A percentile compares a stretch with the other conserved stretches of the same genome.
Conservation (phyloP, 345 rosid species). For the Eucalyptus lansdowneana region DNA sequence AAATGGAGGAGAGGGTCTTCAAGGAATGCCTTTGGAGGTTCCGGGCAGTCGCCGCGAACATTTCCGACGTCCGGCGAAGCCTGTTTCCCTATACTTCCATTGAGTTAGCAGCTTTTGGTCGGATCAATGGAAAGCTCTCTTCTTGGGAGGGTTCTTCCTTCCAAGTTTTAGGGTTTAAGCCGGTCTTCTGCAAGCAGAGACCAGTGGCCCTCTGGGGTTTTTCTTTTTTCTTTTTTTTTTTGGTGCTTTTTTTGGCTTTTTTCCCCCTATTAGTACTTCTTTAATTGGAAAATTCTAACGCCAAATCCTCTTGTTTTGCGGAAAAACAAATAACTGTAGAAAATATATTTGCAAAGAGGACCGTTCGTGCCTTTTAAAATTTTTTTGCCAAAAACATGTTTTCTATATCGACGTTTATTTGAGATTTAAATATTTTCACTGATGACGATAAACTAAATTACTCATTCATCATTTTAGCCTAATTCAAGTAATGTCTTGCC, state of each 20-base stretch:
- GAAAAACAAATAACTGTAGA: background rate
- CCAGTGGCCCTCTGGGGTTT: background rate
- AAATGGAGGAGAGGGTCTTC: slow-evolving; percentile 30
- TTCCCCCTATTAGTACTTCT: background rate
- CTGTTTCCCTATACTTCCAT: background rate
- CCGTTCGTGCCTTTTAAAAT: background rate
- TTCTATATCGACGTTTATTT: background rate
- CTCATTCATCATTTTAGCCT: background rate
- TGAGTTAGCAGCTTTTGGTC: background rate
- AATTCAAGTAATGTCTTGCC: background rate
- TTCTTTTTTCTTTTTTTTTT: background rate
- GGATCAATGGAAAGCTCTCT: background rate
- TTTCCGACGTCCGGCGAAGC: background rate
- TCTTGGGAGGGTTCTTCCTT: background rate
- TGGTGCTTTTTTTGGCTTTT: background rate
- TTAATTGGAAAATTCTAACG: background rate
- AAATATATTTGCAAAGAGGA: background rate
- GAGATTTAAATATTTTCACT: rapidly evolving
- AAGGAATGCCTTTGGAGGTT: slow-evolving; percentile 28
- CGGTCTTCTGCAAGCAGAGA: background rate
- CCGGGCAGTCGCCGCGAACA: slow-evolving; percentile 40
- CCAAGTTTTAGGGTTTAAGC: slow-evolving; percentile 5
- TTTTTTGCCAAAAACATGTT: background rate
- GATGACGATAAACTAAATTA: rapidly evolving
- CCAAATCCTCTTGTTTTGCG: background rate